These are phyloP conservation scores for Lipomyces sp. DNA, from an alignment of 805 yeast species.

Conservation along the genomic window DNA sequence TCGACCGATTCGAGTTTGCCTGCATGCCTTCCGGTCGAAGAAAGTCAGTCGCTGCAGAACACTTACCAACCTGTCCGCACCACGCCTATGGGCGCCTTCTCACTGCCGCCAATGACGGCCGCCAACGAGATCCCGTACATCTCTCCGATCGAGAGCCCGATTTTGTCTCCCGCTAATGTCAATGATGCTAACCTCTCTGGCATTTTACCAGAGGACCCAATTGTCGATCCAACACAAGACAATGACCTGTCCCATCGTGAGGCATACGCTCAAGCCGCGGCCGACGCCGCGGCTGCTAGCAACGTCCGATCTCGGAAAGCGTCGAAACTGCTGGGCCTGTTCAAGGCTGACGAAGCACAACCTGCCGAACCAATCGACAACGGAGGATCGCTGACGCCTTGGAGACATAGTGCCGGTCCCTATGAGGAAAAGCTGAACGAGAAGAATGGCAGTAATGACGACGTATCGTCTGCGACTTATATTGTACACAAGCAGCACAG, in stretches of 20 bases:
- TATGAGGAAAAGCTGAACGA: slow-evolving; percentile 9
- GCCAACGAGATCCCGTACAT: slow-evolving; percentile 35
- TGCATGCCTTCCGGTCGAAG: not conserved
- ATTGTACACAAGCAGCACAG: slow-evolving; percentile 41
- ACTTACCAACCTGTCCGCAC: not conserved
- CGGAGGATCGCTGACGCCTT: not conserved
- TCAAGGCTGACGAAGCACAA: slow-evolving; percentile 42
- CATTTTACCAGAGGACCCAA: not conserved
- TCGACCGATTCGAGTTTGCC: not conserved
- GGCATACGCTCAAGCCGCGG: slow-evolving; percentile 32
- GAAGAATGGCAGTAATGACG: slow-evolving; percentile 23
- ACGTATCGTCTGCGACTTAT: slow-evolving; percentile 44
- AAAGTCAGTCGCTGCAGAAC: not conserved
- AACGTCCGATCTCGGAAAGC: slow-evolving; percentile 45
- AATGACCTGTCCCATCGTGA: slow-evolving; percentile 10
- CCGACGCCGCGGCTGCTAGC: slow-evolving; percentile 33
- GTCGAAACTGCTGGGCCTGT: slow-evolving; percentile 48
- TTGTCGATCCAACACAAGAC: not conserved
- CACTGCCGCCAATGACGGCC: slow-evolving; percentile 32
- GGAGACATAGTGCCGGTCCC: slow-evolving; percentile 9
- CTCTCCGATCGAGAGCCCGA: slow-evolving; percentile 38
- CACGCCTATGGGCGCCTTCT: slow-evolving; percentile 32
- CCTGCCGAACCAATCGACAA: not conserved
- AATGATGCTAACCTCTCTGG: not conserved
- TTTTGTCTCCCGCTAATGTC: slow-evolving; percentile 9